Conservation (phyloP, 805 yeast species). For the Metschnikowia kofuensis region DNA sequence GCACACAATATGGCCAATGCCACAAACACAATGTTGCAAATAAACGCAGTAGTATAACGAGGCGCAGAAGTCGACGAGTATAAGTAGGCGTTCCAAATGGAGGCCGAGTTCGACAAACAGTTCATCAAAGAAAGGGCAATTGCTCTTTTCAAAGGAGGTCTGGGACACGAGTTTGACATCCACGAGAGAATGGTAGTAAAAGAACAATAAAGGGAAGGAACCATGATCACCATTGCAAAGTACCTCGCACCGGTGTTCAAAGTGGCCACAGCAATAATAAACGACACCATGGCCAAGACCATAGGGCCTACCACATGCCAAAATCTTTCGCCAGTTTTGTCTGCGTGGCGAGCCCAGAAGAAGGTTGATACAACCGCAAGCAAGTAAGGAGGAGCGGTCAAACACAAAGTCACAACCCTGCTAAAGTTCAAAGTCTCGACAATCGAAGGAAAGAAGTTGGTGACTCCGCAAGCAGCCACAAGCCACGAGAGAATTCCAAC, state of each 20-base stretch:
- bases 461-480: slow-evolving; percentile 60
- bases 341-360: slow-evolving; percentile 55
- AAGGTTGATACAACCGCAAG: slow-evolving; percentile 50
- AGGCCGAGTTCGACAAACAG: slow-evolving; percentile 53
- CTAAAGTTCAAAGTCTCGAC: slow-evolving; percentile 53
- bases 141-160: slow-evolving; percentile 60
- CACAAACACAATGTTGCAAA: slow-evolving; percentile 48
- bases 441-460: slow-evolving; percentile 60
- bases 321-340: slow-evolving; percentile 52
- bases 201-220: slow-evolving; percentile 53
- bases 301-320: slow-evolving; percentile 48
- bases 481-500: slow-evolving; percentile 43
- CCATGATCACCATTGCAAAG: slow-evolving; percentile 58
- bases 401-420: slow-evolving; percentile 48
- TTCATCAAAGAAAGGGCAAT: slow-evolving; percentile 57
- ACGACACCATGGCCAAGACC: slow-evolving; percentile 40
- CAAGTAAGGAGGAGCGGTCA: slow-evolving; percentile 60
- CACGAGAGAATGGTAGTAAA: slow-evolving; percentile 53
- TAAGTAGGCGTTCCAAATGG: slow-evolving; percentile 54
- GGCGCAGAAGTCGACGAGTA: slow-evolving; percentile 47
- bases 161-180: slow-evolving; percentile 53
- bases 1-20: slow-evolving; percentile 40
- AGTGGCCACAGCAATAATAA: slow-evolving; percentile 48
- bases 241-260: slow-evolving; percentile 55
- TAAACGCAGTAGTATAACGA: slow-evolving; percentile 45